Evolutionary conservation across 352 stramenopile species (phyloP), one percentile per base, ranked within the genome.

Genomic region (Blastocystis sp.): DNA sequence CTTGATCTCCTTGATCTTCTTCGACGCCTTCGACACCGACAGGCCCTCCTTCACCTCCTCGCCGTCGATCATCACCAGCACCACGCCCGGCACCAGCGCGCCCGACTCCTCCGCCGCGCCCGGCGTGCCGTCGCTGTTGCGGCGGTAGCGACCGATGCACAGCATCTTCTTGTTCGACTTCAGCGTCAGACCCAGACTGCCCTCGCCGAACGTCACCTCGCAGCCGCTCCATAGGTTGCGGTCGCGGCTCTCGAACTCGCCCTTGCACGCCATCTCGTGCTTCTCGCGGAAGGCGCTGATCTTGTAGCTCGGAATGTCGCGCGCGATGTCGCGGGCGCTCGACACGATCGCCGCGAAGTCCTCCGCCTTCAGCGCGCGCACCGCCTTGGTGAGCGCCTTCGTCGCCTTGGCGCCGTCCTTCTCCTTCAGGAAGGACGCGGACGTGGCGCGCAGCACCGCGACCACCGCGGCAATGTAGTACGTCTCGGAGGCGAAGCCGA

Each of bases 1-100:
- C 51, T 89, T 89, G 59, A 89, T 69, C 51, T 89, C 59, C 50
- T 89, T 89, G 51, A 89, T 80, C 63, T 77, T 80, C 63, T 77
- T 80, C 24, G 63, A 80, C 13, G 79, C 79, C 41, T 80, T 89
- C 1, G 35, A 55, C 37, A 80, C 67, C 24, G 35, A 65, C 35
- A 65, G n/a, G 21, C 67, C 67, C 50, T 77, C 63, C 10, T 39
- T 21, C n/a, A 89, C 67, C 31, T 62, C 63, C 10, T 77, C 67
- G 13, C 41, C 79, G 41, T 89, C 67, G 60, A 89, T 80, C 19
- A 45, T 61, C 67, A 89, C 67, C 21, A 89, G 59, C 24, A 89
- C 26, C 63, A 80, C 79, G n/a, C 79, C 79, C 3, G 67, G 63
- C 21, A 80, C 62, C 67, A 89, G 60, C 45, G 66, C 29, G 3